Evolutionary conservation across 1,139 yeast genomes (phyloP).

Genomic region (Protomyces gravidus): DNA sequence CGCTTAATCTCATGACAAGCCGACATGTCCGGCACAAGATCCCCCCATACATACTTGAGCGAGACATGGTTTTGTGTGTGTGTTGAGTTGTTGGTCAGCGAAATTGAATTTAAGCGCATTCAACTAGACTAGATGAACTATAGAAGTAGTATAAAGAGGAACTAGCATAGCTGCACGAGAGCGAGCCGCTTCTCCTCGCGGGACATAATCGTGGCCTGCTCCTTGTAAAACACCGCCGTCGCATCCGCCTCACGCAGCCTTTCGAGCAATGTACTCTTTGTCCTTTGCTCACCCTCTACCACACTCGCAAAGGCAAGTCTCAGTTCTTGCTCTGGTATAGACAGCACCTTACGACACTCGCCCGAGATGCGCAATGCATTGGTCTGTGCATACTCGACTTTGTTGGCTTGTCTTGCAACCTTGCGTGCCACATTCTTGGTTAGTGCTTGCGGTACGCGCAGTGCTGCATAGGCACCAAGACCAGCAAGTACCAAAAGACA

Average conservation of each 20-base stretch:
- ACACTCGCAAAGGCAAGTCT: conserved; percentile 67
- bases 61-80: too few species aligned
- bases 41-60: too few species aligned
- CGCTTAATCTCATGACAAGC: too few species aligned
- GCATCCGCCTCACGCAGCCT: conserved; percentile 10
- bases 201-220: conserved; percentile 1
- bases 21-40: too few species aligned
- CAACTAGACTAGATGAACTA: background rate
- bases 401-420: conserved; percentile 57
- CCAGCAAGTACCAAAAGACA: conserved; percentile 53
- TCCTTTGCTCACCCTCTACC: conserved; percentile 46
- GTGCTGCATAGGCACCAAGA: conserved; percentile 61
- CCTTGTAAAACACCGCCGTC: conserved; percentile 13
- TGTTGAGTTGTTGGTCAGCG: background rate
- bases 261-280: conserved; percentile 1
- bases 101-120: background rate
- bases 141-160: background rate
- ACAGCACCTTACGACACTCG: conserved; percentile 77
- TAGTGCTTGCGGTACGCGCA: conserved; percentile 83
- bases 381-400: conserved; percentile 68
- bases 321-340: conserved; percentile 78
- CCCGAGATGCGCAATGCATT: conserved; percentile 75
- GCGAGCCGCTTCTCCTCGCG: conserved; percentile 16
- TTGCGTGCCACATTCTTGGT: conserved; percentile 77
- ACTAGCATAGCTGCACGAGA: background rate